Conservation (phyloP, 805 yeast genomes). For the Myxozyma sirexii region DNA sequence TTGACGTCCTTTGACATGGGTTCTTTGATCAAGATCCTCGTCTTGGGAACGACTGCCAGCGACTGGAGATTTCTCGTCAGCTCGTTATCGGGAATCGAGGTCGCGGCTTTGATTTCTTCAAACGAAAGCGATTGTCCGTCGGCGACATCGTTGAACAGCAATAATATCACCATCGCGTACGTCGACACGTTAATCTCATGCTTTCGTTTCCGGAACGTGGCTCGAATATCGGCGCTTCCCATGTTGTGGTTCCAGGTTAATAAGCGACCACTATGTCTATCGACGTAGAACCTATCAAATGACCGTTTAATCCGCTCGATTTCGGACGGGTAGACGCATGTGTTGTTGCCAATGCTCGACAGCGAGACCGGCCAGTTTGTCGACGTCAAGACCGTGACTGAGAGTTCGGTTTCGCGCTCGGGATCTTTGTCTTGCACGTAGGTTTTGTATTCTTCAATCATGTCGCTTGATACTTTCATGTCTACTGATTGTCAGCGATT, state of each 20-base stretch:
- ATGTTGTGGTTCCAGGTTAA: conserved; percentile 70
- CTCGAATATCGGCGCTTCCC: conserved; percentile 79
- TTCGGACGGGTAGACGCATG: conserved; percentile 46
- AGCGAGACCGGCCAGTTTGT: conserved; percentile 69
- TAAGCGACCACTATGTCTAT: conserved; percentile 59
- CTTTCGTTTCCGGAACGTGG: conserved; percentile 64
- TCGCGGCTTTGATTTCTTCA: conserved; percentile 62
- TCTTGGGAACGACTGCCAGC: conserved; percentile 78
- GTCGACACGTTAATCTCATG: conserved; percentile 83
- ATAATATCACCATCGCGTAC: conserved; percentile 74
- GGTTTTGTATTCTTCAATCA: conserved; percentile 41
- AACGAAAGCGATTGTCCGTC: conserved; percentile 52
- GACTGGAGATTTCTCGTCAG: conserved; percentile 78
- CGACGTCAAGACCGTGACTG: conserved; percentile 59
- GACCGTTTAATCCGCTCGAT: conserved; percentile 48
- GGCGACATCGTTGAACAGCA: conserved; percentile 64
- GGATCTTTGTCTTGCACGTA: conserved; percentile 24
- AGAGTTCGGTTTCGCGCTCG: conserved; percentile 46
- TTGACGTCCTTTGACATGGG: conserved; percentile 77
- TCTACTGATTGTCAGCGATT: conserved; percentile 48
- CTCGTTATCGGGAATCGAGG: conserved; percentile 74
- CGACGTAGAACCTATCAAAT: conserved; percentile 57
- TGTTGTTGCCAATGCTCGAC: conserved; percentile 39
- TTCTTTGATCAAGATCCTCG: conserved; percentile 69
- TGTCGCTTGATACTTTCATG: conserved; percentile 59